Percentiles rank a stretch among this genome's conserved stretches.
These are phyloP conservation scores for Trichoderma gracile DNA, from an alignment of 2,329 filamentous ascomycete genomes.

Conservation along the genomic window DNA sequence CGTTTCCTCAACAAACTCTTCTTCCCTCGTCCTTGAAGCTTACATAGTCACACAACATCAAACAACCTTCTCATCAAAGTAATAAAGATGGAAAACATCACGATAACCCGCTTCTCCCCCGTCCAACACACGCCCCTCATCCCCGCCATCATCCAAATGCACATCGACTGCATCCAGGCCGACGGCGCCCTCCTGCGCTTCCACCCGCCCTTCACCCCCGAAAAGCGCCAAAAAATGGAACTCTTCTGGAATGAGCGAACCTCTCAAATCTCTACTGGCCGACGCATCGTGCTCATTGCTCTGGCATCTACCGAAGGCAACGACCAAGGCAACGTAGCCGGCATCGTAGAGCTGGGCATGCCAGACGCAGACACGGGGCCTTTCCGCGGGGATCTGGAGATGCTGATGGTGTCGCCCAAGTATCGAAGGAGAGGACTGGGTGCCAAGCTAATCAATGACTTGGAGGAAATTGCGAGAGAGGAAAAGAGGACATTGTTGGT, in stretches of 20 bases:
- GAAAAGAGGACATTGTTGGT: conserved; percentile 23
- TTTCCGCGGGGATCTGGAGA: conserved; percentile 25
- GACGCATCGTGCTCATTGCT: conserved; percentile 20
- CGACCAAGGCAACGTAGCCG: conserved; percentile 1
- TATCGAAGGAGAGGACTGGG: conserved; percentile 20
- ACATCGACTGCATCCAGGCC: conserved; percentile 20
- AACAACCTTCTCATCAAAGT: fast-evolving
- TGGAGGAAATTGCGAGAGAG: conserved; percentile 24
- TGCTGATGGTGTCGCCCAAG: conserved; percentile 26
- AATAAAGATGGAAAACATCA: not conserved
- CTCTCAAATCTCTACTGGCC: conserved; percentile 5
- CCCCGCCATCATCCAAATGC: conserved; percentile 19
- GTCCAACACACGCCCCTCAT: not conserved
- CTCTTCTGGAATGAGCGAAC: conserved; percentile 23
- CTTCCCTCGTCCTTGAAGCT: not conserved
- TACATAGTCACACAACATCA: no score
- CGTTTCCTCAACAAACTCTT: not conserved
- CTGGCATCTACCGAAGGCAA: not conserved
- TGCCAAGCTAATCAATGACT: conserved; percentile 7
- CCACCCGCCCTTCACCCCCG: conserved; percentile 25
- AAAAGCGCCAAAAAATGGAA: conserved; percentile 21
- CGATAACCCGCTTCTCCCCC: conserved; percentile 3
- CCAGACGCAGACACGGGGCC: conserved; percentile 25
- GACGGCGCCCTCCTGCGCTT: conserved; percentile 26
- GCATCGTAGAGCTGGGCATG: conserved; percentile 25